phyloP scores from a whole-genome alignment of 495 filamentous ascomycete genomes.

The Hypoxylon rickii region DNA sequence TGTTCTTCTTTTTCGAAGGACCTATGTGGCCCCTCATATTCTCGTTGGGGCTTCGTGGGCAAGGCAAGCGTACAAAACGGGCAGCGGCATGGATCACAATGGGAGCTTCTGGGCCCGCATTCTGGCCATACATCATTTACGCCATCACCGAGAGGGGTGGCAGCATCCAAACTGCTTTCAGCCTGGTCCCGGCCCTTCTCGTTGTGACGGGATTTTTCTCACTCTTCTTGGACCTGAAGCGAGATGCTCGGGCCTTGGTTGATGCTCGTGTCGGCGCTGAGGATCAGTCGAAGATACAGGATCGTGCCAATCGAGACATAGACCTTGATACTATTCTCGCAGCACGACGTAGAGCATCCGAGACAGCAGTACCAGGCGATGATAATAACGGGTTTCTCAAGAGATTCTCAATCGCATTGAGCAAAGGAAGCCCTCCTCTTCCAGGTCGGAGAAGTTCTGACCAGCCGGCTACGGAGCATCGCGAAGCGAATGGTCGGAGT shows the following conservation, averaged over 20 bases:
- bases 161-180: slow-evolving; percentile 41
- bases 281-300: slow-evolving; percentile 36
- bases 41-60: slow-evolving; percentile 68
- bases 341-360: slow-evolving; percentile 34
- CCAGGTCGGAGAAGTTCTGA: slow-evolving; percentile 26
- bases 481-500: slow-evolving; percentile 14
- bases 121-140: slow-evolving; percentile 67
- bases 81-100: slow-evolving; percentile 70
- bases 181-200: slow-evolving; percentile 43
- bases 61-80: slow-evolving; percentile 71
- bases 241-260: slow-evolving; percentile 44
- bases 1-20: slow-evolving; percentile 72
- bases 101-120: slow-evolving; percentile 65
- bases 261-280: slow-evolving; percentile 40
- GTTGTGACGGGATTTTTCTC: slow-evolving; percentile 42
- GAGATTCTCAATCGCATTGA: slow-evolving; percentile 28
- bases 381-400: slow-evolving; percentile 30
- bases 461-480: slow-evolving; percentile 20
- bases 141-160: slow-evolving; percentile 41
- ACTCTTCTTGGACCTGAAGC: slow-evolving; percentile 43
- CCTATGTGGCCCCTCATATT: slow-evolving; percentile 75
- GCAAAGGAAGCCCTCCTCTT: slow-evolving; percentile 17
- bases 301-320: slow-evolving; percentile 37
- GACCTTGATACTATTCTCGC: slow-evolving; percentile 39
- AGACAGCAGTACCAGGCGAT: slow-evolving; percentile 8